A percentile compares a stretch with the other conserved stretches of the same genome.
Evolutionary conservation across 306 rosid genomes (phyloP).

Genomic region (Lathyrus sativus): DNA sequence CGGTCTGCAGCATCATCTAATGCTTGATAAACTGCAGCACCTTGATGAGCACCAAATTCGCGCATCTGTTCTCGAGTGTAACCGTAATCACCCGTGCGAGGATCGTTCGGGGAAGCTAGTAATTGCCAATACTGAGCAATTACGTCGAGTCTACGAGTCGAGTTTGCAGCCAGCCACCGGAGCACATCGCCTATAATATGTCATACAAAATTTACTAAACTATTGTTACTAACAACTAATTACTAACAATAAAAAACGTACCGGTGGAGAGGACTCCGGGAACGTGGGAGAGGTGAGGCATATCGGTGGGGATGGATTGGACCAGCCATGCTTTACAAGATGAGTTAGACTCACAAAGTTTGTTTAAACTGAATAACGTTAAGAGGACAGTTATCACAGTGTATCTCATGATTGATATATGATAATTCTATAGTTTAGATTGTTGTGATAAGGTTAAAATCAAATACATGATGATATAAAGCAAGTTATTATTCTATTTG

Average conservation of each 20-base stretch:
- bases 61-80: slow-evolving; percentile 61
- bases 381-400: slow-evolving; percentile 27
- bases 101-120: slow-evolving; percentile 55
- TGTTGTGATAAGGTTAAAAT: too few relatives aligned
- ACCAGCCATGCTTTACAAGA: slow-evolving; percentile 79
- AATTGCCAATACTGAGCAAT: slow-evolving; percentile 90
- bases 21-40: slow-evolving; percentile 65
- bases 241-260: background rate
- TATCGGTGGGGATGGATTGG: slow-evolving; percentile 86
- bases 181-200: slow-evolving; percentile 71
- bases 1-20: slow-evolving; percentile 77
- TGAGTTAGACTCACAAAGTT: slow-evolving; percentile 32
- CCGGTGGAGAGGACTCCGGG: slow-evolving; percentile 80
- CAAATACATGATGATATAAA: too few relatives aligned
- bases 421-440: background rate
- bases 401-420: slow-evolving; percentile 12
- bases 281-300: slow-evolving; percentile 68
- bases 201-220: background rate
- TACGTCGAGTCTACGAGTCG: slow-evolving; percentile 66
- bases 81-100: slow-evolving; percentile 86
- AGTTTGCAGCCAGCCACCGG: slow-evolving; percentile 77
- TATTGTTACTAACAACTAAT: background rate
- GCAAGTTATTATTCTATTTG: too few relatives aligned
- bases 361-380: slow-evolving; percentile 21
- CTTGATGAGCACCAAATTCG: slow-evolving; percentile 70